Evolutionary conservation across 1,284 basidiomycete species (phyloP), one percentile per base, ranked within the genome.

Genomic region (Coriolopsis trogii): DNA sequence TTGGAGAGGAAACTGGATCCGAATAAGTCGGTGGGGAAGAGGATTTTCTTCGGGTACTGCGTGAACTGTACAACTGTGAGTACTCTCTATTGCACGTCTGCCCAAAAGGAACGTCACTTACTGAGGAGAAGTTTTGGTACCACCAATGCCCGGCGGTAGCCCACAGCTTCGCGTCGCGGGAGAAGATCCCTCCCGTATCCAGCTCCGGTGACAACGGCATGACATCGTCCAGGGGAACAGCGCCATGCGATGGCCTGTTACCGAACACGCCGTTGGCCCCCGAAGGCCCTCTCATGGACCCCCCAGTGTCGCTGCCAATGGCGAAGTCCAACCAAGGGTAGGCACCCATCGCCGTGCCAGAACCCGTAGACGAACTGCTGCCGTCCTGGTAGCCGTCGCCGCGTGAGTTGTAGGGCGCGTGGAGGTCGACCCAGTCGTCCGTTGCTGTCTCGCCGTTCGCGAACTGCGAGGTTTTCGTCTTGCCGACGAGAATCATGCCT

Each of bases 401-500:
- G 34, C 80, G 73, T 23, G 78, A 75, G 57, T 80, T 80, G 71
- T 76, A 80, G 2, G 80, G 77, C 38, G 78, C 77, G 30, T 77
- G 70, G 16, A 77, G 71, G 56, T 81, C 79, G n/a, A 75, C 70
- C 70, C 76, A 81, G 55, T 76, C 74, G 60, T 72, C 75, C 51
- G 80, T 81, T 1, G 79, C 78, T 15, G 70, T 66, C 31, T 80
- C 77, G 4, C 79, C 80, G 54, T 81, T 80, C 10, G 81, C 80
- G 55, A 83, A 83, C 58, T 80, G 78, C 9, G 77, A 78, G 3
- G 78, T 79, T 53, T 79, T 79, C 4, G 77, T 76, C 58, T 79
- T 80, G 28, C 78, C 80, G 4, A 83, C 70, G 51, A 81, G 69
- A 13, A 76, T 66, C 15, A 77, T 76, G 13, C 81, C 81, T 44